phyloP scores from a whole-genome alignment of 176 grass and related monocot species.

The Carex parvula region DNA sequence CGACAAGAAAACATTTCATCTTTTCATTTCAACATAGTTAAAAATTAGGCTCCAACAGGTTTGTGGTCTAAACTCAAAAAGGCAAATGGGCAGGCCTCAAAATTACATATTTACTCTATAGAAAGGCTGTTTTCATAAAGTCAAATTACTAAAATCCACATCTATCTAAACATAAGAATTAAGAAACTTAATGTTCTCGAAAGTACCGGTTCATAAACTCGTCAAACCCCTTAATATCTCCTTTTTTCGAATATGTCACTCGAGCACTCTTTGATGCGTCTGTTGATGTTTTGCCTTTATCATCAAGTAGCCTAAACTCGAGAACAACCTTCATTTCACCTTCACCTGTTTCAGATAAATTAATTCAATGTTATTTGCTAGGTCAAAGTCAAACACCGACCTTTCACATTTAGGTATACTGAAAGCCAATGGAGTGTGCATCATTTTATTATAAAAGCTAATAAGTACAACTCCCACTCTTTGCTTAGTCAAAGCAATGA shows the following conservation, averaged over 20 bases:
- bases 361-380: background rate
- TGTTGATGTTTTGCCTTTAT: conserved; percentile 22
- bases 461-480: background rate
- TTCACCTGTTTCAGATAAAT: background rate
- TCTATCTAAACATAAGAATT: background rate
- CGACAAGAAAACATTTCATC: background rate
- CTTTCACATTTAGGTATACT: background rate
- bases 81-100: background rate
- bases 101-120: background rate
- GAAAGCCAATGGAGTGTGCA: background rate
- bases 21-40: background rate
- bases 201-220: conserved; percentile 22
- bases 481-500: background rate
- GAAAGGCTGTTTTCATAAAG: background rate
- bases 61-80: background rate
- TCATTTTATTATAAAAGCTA: background rate
- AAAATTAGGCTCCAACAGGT: background rate
- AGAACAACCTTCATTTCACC: conserved; percentile 20
- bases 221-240: conserved; percentile 14
- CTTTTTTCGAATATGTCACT: conserved; percentile 9
- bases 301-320: conserved; percentile 13
- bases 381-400: background rate
- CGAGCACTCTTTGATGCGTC: conserved; percentile 15
- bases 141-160: background rate
- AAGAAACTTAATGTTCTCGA: background rate